These are phyloP conservation scores for Centella asiatica DNA, from an alignment of 129 eudicot species.

Conservation along the genomic window DNA sequence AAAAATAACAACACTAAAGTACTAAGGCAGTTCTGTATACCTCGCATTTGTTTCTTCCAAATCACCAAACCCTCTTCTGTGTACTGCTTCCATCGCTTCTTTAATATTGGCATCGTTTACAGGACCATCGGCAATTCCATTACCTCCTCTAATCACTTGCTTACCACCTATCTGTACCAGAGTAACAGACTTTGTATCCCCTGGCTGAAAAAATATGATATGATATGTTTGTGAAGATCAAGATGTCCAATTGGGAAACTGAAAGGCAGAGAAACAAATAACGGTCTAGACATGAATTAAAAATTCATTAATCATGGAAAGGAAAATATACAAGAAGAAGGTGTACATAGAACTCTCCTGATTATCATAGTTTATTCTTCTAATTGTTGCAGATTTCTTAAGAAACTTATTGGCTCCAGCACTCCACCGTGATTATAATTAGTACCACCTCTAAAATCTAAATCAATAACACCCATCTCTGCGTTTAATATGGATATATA, in stretches of 20 bases:
- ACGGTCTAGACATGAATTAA: background rate
- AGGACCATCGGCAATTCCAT: slow-evolving; percentile 62
- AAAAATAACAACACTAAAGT: slow-evolving; percentile 3
- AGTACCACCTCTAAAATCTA: too few relatives aligned
- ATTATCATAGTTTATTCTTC: background rate
- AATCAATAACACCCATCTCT: too few relatives aligned
- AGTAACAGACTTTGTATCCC: slow-evolving; percentile 71
- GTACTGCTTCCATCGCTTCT: slow-evolving; percentile 43
- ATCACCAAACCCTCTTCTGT: slow-evolving; percentile 41
- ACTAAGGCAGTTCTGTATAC: slow-evolving; percentile 20
- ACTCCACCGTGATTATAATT: too few relatives aligned
- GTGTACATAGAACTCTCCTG: background rate
- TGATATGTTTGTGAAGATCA: background rate
- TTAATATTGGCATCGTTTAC: slow-evolving; percentile 43
- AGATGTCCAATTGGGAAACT: slow-evolving; percentile 5
- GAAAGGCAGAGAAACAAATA: slow-evolving; percentile 7
- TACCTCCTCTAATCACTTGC: slow-evolving; percentile 82
- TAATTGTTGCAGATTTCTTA: too few relatives aligned
- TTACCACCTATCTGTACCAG: slow-evolving; percentile 75
- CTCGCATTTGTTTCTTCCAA: slow-evolving; percentile 44
- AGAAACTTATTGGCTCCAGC: too few relatives aligned
- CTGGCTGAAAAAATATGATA: slow-evolving; percentile 53
- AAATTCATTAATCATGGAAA: background rate
- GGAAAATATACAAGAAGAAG: background rate
- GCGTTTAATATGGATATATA: too few relatives aligned